Conservation (phyloP, 495 filamentous ascomycete species). For the Xylaria intraflava region DNA sequence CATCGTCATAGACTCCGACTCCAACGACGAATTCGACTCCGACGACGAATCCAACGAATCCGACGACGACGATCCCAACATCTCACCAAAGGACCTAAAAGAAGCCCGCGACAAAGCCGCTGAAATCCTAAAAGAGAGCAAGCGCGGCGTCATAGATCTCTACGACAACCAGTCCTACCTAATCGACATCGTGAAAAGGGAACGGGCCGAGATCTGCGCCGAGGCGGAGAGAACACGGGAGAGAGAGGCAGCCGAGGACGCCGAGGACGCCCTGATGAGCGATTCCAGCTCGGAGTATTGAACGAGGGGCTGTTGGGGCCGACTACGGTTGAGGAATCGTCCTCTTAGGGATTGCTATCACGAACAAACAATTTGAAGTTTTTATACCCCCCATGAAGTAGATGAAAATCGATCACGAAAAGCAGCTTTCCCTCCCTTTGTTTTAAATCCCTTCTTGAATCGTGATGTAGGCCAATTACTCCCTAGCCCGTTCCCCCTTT, state of each 20-base stretch:
- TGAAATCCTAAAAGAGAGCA: neutral
- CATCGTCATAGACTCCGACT: no score
- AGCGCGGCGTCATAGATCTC: neutral
- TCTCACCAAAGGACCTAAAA: neutral
- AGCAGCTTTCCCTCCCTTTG: no score
- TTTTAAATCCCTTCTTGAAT: no score
- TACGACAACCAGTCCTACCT: neutral
- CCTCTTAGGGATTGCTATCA: no score
- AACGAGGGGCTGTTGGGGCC: neutral
- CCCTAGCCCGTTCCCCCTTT: no score
- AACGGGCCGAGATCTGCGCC: neutral
- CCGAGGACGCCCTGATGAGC: neutral
- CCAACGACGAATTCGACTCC: no score
- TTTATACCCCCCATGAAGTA: no score
- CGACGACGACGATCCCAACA: neutral
- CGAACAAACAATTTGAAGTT: no score
- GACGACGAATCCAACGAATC: no score
- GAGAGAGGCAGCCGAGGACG: neutral
- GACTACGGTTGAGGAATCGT: no score
- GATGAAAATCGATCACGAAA: no score
- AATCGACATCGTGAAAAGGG: neutral
- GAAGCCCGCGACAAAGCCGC: neutral
- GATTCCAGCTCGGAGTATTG: neutral
- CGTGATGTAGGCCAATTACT: no score
- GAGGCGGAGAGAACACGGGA: neutral